phyloP scores from a whole-genome alignment of 805 yeast species.

The Suhomyces xylopsoci region DNA sequence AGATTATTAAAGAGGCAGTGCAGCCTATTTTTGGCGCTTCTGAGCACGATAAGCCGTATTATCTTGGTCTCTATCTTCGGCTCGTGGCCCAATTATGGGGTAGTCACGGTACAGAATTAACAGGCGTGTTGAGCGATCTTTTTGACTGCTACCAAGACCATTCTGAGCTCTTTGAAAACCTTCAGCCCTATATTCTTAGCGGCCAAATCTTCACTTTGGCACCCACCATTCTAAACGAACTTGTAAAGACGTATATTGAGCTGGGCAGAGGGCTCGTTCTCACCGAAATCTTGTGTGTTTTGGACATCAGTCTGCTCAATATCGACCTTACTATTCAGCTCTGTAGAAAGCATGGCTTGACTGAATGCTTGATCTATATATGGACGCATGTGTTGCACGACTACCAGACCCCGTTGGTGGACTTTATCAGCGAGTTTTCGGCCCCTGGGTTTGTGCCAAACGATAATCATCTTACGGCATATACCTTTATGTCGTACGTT shows the following conservation, averaged over 20 bases:
- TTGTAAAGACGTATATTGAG: conserved; percentile 52
- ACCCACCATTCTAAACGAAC: conserved; percentile 58
- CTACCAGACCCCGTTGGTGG: conserved; percentile 65
- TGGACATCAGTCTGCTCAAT: conserved; percentile 69
- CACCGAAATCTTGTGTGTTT: conserved; percentile 64
- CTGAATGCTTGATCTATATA: conserved; percentile 64
- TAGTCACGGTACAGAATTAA: not conserved
- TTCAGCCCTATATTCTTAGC: conserved; percentile 51
- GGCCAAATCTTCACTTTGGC: conserved; percentile 51
- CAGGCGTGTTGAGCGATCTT: conserved; percentile 17
- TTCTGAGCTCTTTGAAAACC: conserved; percentile 45
- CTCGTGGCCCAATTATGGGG: conserved; percentile 9
- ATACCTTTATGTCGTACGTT: conserved; percentile 61
- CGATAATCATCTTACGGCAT: conserved; percentile 16
- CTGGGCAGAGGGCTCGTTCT: conserved; percentile 45
- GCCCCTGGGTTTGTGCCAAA: conserved; percentile 9
- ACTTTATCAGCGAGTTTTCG: conserved; percentile 43
- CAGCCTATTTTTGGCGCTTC: conserved; percentile 33
- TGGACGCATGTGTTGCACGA: conserved; percentile 72
- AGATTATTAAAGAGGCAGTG: conserved; percentile 55
- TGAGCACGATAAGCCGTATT: conserved; percentile 1
- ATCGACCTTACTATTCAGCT: conserved; percentile 69
- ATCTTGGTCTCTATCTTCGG: conserved; percentile 15
- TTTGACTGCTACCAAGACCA: conserved; percentile 26
- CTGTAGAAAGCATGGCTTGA: conserved; percentile 53